Evolutionary conservation across 2,329 filamentous ascomycete species (phyloP).

Genomic region (Moelleriella libera): DNA sequence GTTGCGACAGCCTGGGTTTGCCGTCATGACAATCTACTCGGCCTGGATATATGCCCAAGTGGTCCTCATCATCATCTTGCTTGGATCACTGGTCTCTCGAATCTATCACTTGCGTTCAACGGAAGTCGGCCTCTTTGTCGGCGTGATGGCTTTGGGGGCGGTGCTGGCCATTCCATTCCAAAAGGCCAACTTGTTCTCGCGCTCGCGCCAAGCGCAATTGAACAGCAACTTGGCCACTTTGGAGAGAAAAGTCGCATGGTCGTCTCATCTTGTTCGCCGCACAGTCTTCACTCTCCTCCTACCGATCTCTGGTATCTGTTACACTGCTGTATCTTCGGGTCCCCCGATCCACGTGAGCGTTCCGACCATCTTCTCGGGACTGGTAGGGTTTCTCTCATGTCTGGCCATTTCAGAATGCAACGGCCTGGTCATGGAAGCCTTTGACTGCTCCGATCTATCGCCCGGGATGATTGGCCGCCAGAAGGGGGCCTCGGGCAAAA

Average conservation of each 20-base stretch:
- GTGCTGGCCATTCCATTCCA: conserved; percentile 59
- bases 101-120: conserved; percentile 51
- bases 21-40: conserved; percentile 57
- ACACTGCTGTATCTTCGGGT: conserved; percentile 52
- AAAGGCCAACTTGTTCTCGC: conserved; percentile 55
- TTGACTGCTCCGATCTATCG: conserved; percentile 67
- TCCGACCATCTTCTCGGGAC: conserved; percentile 50
- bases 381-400: conserved; percentile 57
- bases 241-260: conserved; percentile 50
- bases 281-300: conserved; percentile 52
- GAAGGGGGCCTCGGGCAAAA: conserved; percentile 22
- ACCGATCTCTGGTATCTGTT: conserved; percentile 52
- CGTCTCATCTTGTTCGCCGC: conserved; percentile 57
- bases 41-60: conserved; percentile 70
- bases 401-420: conserved; percentile 65
- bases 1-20: conserved; percentile 60
- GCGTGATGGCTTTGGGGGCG: conserved; percentile 53
- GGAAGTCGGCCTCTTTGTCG: conserved; percentile 51
- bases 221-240: conserved; percentile 55
- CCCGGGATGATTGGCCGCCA: conserved; percentile 50
- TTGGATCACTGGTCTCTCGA: conserved; percentile 57
- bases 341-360: conserved; percentile 44
- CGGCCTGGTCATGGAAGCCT: conserved; percentile 67
- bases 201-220: conserved; percentile 42
- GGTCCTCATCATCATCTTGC: conserved; percentile 56